Conservation (phyloP, 208 protist species). For the Crithidia acanthocephali region DNA sequence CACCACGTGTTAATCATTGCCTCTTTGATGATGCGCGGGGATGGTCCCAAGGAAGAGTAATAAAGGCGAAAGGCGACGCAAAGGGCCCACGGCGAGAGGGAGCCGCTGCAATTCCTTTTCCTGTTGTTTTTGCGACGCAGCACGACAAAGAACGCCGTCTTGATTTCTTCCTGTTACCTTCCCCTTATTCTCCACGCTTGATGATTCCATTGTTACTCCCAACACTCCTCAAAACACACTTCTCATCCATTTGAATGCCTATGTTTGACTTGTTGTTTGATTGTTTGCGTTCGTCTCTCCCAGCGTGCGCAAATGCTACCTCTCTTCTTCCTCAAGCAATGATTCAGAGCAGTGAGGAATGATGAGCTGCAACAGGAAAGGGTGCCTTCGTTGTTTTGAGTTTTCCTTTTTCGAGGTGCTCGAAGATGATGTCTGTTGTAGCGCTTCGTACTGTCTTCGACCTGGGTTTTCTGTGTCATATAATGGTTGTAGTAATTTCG, state of each 20-base stretch:
- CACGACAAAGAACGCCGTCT: background rate
- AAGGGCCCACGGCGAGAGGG: no score
- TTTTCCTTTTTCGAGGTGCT: no score
- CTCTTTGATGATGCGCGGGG: constrained; percentile 56
- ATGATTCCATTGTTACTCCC: background rate
- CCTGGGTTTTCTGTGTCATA: no score
- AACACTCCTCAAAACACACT: background rate
- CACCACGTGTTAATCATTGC: constrained; percentile 69
- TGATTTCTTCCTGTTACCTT: background rate
- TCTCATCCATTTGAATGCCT: no score
- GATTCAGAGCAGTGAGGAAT: no score
- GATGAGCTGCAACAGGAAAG: no score
- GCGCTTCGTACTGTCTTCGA: no score
- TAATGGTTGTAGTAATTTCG: no score
- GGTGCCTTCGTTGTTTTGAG: no score
- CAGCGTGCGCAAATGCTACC: no score
- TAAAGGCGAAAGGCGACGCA: background rate
- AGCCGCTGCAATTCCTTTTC: background rate
- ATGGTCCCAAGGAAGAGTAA: constrained; percentile 28
- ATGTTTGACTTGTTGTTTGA: background rate
- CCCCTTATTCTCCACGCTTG: background rate
- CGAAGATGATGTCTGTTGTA: no score
- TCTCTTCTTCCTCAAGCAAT: no score
- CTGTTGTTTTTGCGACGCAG: background rate
- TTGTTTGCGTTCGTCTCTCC: background rate